phyloP scores from a whole-genome alignment of 805 yeast genomes.

The Clavispora fructus region DNA sequence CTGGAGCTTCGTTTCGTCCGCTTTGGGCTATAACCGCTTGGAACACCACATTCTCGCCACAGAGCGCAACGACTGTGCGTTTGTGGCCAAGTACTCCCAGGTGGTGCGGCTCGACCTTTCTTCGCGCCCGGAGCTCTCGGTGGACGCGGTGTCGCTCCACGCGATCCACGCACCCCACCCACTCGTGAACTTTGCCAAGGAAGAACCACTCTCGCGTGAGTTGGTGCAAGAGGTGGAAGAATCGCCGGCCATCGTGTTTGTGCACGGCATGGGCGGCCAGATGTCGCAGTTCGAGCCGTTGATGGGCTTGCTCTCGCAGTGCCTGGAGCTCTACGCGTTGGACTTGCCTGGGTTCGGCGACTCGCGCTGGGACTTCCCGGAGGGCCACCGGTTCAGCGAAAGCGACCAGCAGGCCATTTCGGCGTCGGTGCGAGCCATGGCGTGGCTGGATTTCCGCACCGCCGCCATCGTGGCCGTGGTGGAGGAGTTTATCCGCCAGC shows the following conservation, averaged over 20 bases:
- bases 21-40: not conserved
- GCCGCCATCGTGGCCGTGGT: constrained; percentile 39
- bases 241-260: constrained; percentile 57
- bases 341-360: constrained; percentile 91
- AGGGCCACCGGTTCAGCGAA: constrained; percentile 14
- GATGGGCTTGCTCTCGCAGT: constrained; percentile 55
- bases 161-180: constrained; percentile 50
- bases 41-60: constrained; percentile 36
- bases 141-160: constrained; percentile 33
- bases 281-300: constrained; percentile 78
- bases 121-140: constrained; percentile 13
- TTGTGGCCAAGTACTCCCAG: constrained; percentile 43
- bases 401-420: constrained; percentile 30
- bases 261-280: constrained; percentile 92
- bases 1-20: not conserved
- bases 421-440: constrained; percentile 23
- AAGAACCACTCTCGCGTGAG: constrained; percentile 13
- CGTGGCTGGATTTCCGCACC: constrained; percentile 38
- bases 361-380: constrained; percentile 20
- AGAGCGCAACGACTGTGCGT: constrained; percentile 53
- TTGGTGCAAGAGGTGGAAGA: constrained; percentile 34
- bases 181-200: constrained; percentile 19
- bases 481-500: constrained; percentile 30
- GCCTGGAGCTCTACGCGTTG: constrained; percentile 59
- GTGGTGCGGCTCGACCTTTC: constrained; percentile 35